Base-by-base conservation (phyloP, 2,329 filamentous ascomycete genomes). In the Ophiosphaerella herpotricha region DNA sequence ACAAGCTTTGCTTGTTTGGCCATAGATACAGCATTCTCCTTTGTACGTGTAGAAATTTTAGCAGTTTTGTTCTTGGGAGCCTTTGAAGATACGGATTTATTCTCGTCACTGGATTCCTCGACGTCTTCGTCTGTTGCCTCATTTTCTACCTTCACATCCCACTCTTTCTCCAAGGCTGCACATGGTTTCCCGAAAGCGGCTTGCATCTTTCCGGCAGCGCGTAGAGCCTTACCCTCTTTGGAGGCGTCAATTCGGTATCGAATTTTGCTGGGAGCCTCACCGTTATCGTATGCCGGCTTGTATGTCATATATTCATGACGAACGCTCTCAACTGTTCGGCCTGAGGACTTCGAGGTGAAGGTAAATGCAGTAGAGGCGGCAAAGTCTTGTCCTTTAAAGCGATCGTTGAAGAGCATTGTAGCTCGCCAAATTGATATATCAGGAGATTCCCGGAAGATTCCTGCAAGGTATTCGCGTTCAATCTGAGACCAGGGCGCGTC, bases 311-410 rank as follows among this genome's bases (percentile, higher is more conserved):
- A 70, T 40, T 71, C 63, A 26, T 60, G 35, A 1, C 61, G 46
- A 2, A 68, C 57, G 43, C 60, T 64, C 53, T 71, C 67, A 1
- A 63, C 61, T 1, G 64, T 68, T 4, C 65, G 61, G 7, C 63
- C 64, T 7, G 8, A 35, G 2, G 54, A 57, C 1, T 59, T n/a
- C 4, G 42, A 7, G 1, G 37, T 41, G 21, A 51, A 54, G 1
- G 7, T 14, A n/a, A 64, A 60, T 3, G 40, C 57, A 2, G 45
- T 54, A 1, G 36, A 29, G 11, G 40, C 39, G 0, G 39, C 45
- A 13, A 51, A 56, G 13, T 64, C 58, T 5, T 53, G 47, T 11
- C 21, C 39, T 41, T 51, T 57, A 50, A 64, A 62, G 5, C 47
- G 37, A 13, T 54, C 54, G 23, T 70, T 71, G 39, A 64, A 62